phyloP scores from a whole-genome alignment of 2,329 filamentous ascomycete species.

The Colletotrichum noveboracense region DNA sequence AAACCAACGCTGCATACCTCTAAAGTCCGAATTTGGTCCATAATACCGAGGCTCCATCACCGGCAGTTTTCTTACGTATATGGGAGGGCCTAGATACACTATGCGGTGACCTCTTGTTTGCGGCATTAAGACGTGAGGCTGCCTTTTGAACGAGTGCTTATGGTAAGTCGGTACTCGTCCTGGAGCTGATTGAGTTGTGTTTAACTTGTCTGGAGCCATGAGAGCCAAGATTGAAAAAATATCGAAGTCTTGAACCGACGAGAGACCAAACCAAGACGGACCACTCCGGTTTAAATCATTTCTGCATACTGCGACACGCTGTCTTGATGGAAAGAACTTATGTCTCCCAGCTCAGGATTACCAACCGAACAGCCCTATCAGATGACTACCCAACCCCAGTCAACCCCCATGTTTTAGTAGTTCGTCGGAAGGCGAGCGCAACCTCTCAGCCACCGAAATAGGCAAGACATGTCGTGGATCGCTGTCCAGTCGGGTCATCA shows the following conservation, averaged over 20 bases:
- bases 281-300: not conserved
- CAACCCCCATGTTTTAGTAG: not conserved
- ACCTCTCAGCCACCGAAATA: not conserved
- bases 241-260: not conserved
- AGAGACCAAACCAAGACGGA: not conserved
- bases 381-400: not conserved
- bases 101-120: not conserved
- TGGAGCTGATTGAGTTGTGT: not conserved
- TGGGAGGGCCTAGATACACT: not conserved
- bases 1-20: not conserved
- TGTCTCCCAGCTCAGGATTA: not conserved
- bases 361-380: not conserved
- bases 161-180: not conserved
- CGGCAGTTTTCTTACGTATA: not conserved
- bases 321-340: not conserved
- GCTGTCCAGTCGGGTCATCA: not conserved
- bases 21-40: not conserved
- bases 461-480: not conserved
- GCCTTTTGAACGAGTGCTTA: not conserved
- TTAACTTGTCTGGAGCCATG: not conserved
- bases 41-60: not conserved
- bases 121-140: not conserved
- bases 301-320: not conserved
- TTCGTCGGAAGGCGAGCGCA: not conserved
- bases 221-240: not conserved